These are phyloP conservation scores for Apiotrichum domesticum DNA, from an alignment of 1,284 basidiomycete genomes.

Conservation along the genomic window DNA sequence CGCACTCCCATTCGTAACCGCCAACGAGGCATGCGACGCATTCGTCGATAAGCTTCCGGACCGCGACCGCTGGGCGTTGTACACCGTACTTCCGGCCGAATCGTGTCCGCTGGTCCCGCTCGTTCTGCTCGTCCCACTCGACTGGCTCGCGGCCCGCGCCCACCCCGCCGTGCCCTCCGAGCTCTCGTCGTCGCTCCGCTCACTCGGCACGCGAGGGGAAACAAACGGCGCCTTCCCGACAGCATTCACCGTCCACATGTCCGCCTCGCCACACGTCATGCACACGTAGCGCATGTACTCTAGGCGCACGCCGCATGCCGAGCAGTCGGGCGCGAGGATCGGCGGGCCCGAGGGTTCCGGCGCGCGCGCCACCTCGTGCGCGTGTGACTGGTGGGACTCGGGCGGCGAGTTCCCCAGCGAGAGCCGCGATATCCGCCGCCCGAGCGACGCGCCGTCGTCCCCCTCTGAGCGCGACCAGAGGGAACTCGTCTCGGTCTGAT, in stretches of 20 bases:
- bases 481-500: slow-evolving; percentile 34
- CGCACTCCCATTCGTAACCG: slow-evolving; percentile 16
- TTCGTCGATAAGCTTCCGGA: slow-evolving; percentile 24
- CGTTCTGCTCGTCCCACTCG: not conserved
- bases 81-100: slow-evolving; percentile 18
- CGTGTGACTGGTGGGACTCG: slow-evolving; percentile 41
- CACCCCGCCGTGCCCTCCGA: slow-evolving; percentile 26
- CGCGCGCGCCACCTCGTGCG: slow-evolving; percentile 53
- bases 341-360: slow-evolving; percentile 51
- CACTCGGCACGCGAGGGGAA: slow-evolving; percentile 11
- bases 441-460: slow-evolving; percentile 8
- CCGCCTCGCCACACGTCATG: slow-evolving; percentile 68
- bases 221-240: slow-evolving; percentile 24
- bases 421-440: not conserved
- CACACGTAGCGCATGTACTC: slow-evolving; percentile 81
- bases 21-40: slow-evolving; percentile 13
- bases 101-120: not conserved
- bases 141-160: not conserved
- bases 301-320: slow-evolving; percentile 65
- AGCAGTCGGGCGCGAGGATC: slow-evolving; percentile 67
- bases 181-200: slow-evolving; percentile 11
- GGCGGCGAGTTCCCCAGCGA: slow-evolving; percentile 6
- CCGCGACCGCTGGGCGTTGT: slow-evolving; percentile 16
- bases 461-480: slow-evolving; percentile 23
- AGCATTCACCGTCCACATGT: slow-evolving; percentile 39